Evolutionary conservation across 2,329 filamentous ascomycete species (phyloP), one percentile per base, ranked within the genome.

Genomic region (Penicillium sumatraense): DNA sequence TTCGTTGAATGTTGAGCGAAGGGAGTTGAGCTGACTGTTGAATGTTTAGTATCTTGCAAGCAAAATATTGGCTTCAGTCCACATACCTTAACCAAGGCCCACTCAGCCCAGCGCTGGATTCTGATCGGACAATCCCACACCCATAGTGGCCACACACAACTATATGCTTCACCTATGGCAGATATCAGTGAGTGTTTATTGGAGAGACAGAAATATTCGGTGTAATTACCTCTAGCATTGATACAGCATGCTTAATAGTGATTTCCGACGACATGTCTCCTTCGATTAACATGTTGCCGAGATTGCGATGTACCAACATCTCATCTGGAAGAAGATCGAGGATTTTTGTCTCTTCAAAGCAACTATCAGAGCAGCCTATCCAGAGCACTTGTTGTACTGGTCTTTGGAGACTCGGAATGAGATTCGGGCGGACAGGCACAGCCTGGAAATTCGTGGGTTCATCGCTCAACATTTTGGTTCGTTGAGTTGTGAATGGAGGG

Each of bases 251-350:
- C n/a, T 51, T 58, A 3, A 64, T 35, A 1, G 58, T 53, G 2
- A 49, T 60, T n/a, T 63, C 61, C 23, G 51, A 57, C 9, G 63
- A 65, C 5, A 66, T 18, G 27, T 65, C 62, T 2, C 55, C 60
- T 27, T 62, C 52, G 9, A 66, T 58, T n/a, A 61, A 53, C 57
- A 65, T 65, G 27, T 64, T 65, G 4, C 62, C 57, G 9, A 66
- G 31, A 23, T 61, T 62, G 6, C 59, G 53, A 33, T 58, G 62
- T 21, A 59, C 62, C 4, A 64, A 44, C 27, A 62, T 51, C 26
- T 66, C 56, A n/a, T 59, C 57, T 1, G 46, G 51, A 1, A 55
- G 53, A 21, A 61, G 50, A 20, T 58, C 26, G 7, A 58, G 35
- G 7, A 49, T 51, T 4, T 42, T 59, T 1, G 50, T 62, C 31